These are phyloP conservation scores for Clarireedia hainanense DNA, from an alignment of 2,329 filamentous ascomycete genomes.

Conservation along the genomic window DNA sequence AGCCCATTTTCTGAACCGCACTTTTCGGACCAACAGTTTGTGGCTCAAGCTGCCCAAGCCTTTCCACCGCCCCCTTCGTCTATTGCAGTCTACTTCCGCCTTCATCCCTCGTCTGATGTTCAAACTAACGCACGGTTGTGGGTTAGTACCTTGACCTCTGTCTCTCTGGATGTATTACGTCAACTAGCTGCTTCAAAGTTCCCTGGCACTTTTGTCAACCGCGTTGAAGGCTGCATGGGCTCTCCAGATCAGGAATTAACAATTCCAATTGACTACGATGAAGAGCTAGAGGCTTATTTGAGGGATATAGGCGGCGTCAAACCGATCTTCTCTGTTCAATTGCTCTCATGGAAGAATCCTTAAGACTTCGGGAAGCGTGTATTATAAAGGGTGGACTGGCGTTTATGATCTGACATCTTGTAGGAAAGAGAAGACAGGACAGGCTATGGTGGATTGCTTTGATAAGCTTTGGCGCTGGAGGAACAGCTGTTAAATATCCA, in stretches of 20 bases:
- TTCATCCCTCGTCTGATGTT: slow-evolving; percentile 55
- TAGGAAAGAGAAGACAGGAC: neutral
- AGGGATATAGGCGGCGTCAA: slow-evolving; percentile 38
- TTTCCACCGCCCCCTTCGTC: slow-evolving; percentile 30
- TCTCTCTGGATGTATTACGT: slow-evolving; percentile 55
- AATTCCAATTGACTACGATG: slow-evolving; percentile 60
- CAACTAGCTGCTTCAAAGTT: slow-evolving; percentile 53
- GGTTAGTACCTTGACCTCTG: slow-evolving; percentile 51
- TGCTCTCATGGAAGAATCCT: slow-evolving; percentile 28
- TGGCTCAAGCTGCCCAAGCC: slow-evolving; percentile 34
- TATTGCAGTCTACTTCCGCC: slow-evolving; percentile 60
- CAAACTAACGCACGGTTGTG: slow-evolving; percentile 47
- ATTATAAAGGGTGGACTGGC: neutral
- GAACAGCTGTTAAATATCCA: too few species aligned
- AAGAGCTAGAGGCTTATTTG: slow-evolving; percentile 66
- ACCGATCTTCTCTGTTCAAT: slow-evolving; percentile 27
- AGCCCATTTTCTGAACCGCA: slow-evolving; percentile 25
- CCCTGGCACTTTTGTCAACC: slow-evolving; percentile 48
- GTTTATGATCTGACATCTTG: too few species aligned
- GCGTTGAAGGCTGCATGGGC: slow-evolving; percentile 59
- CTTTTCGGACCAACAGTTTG: slow-evolving; percentile 27
- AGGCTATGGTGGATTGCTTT: neutral
- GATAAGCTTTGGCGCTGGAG: too few species aligned
- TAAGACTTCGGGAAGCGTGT: neutral
- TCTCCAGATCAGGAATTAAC: slow-evolving; percentile 46